Conservation (phyloP, 495 filamentous ascomycete genomes). For the Hypoxylon rickii region DNA sequence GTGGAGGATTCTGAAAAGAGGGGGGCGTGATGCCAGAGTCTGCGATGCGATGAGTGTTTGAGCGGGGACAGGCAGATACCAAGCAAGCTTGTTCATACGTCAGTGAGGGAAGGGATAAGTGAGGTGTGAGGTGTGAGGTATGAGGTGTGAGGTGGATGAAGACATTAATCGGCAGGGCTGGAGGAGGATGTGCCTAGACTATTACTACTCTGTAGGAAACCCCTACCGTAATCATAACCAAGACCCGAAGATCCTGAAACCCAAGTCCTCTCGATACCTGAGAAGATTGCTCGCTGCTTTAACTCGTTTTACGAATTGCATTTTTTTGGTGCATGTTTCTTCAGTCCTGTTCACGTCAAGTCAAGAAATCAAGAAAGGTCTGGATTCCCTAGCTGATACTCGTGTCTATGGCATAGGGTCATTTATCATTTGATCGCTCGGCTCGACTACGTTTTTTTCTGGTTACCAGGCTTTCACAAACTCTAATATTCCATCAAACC, state of each 20-base stretch:
- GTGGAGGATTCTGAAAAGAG: neutral
- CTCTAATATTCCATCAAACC: too few species aligned
- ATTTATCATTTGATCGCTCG: too few species aligned
- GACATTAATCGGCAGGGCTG: neutral
- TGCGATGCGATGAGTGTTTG: constrained; percentile 11
- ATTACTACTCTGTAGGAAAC: constrained; percentile 31
- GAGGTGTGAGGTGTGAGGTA: neutral
- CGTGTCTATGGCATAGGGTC: too few species aligned
- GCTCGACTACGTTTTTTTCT: too few species aligned
- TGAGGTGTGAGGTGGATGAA: constrained; percentile 6
- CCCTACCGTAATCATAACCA: constrained; percentile 32
- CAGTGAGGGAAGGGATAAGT: neutral
- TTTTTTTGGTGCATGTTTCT: too few species aligned
- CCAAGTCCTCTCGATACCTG: too few species aligned
- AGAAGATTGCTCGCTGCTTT: too few species aligned
- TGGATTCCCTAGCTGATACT: too few species aligned
- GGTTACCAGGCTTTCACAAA: too few species aligned
- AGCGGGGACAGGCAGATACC: constrained; percentile 10
- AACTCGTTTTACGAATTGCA: too few species aligned
- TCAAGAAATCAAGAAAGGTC: too few species aligned
- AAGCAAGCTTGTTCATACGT: constrained; percentile 5
- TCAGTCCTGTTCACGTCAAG: too few species aligned
- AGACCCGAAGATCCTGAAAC: constrained; percentile 19
- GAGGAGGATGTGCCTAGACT: constrained; percentile 21
- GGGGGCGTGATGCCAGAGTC: constrained; percentile 7